Conservation (phyloP, 768 basidiomycete genomes). For the Suillus occidentalis region DNA sequence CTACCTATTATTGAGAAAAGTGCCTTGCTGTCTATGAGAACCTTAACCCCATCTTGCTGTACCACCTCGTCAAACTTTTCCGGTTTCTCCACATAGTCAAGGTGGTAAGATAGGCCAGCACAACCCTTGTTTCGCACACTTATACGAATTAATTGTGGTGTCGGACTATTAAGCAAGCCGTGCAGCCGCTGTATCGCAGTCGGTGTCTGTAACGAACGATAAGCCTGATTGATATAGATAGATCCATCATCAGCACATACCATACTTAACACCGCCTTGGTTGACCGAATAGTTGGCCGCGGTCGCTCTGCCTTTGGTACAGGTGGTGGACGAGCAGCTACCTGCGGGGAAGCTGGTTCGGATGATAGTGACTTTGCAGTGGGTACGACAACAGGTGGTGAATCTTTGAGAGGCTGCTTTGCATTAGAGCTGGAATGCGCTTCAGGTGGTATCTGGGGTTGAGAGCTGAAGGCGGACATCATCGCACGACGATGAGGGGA, state of each 20-base stretch:
- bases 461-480: constrained; percentile 62
- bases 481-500: constrained; percentile 51
- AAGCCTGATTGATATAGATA: neutral
- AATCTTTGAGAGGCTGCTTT: constrained; percentile 35
- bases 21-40: constrained; percentile 95
- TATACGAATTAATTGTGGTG: constrained; percentile 90
- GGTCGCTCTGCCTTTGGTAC: constrained; percentile 63
- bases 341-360: constrained; percentile 69
- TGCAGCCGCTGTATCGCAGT: constrained; percentile 71
- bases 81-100: constrained; percentile 91
- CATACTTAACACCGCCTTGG: constrained; percentile 76
- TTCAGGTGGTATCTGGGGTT: constrained; percentile 21
- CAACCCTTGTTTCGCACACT: constrained; percentile 98
- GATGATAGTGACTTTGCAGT: constrained; percentile 45
- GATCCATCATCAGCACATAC: constrained; percentile 40
- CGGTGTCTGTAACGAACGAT: constrained; percentile 59
- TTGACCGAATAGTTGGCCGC: constrained; percentile 63
- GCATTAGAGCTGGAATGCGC: constrained; percentile 10
- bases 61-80: constrained; percentile 96
- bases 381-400: constrained; percentile 55
- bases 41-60: constrained; percentile 90
- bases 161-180: constrained; percentile 75
- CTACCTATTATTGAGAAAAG: constrained; percentile 98
- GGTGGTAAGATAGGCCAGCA: constrained; percentile 80
- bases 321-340: constrained; percentile 70